Evolutionary conservation across 148 eudicot genomes (phyloP).

Genomic region (Oxyria digyna): DNA sequence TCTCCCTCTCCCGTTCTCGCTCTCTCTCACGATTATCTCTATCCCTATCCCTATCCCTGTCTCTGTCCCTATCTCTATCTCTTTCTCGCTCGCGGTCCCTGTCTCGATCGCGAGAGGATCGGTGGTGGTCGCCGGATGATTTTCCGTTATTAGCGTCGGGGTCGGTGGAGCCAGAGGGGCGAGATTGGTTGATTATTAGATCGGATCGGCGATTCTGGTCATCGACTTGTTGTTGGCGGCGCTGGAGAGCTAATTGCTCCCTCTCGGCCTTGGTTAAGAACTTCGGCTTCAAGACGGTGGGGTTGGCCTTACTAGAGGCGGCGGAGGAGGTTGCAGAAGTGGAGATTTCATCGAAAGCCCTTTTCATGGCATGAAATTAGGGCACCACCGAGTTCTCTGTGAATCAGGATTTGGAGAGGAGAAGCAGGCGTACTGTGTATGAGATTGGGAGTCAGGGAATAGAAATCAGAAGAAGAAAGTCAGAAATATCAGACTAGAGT

Average conservation of each 20-base stretch:
- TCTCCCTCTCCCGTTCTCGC: conserved; percentile 37
- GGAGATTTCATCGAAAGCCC: conserved; percentile 21
- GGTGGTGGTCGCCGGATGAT: conserved; percentile 20
- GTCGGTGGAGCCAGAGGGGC: conserved; percentile 10
- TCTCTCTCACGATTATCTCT: conserved; percentile 24
- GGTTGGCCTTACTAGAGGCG: conserved; percentile 6
- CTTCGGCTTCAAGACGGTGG: conserved; percentile 28
- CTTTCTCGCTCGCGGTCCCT: conserved; percentile 31
- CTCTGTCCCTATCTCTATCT: conserved; percentile 32
- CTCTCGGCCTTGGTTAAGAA: conserved; percentile 42
- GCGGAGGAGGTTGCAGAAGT: conserved; percentile 13
- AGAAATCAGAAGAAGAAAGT: no score
- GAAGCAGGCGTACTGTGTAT: neutral
- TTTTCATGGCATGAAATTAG: conserved; percentile 27
- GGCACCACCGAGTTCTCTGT: neutral
- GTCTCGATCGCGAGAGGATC: conserved; percentile 25
- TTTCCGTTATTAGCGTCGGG: conserved; percentile 4
- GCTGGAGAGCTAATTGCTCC: conserved; percentile 37
- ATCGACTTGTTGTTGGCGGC: conserved; percentile 24
- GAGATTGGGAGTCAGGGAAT: neutral
- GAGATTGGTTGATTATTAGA: conserved; percentile 16
- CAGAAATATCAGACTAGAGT: no score
- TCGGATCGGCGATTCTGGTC: conserved; percentile 31
- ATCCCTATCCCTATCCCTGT: conserved; percentile 27
- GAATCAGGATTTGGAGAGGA: neutral